Evolutionary conservation across 2,329 filamentous ascomycete species (phyloP).

Genomic region (Grosmannia serpens): DNA sequence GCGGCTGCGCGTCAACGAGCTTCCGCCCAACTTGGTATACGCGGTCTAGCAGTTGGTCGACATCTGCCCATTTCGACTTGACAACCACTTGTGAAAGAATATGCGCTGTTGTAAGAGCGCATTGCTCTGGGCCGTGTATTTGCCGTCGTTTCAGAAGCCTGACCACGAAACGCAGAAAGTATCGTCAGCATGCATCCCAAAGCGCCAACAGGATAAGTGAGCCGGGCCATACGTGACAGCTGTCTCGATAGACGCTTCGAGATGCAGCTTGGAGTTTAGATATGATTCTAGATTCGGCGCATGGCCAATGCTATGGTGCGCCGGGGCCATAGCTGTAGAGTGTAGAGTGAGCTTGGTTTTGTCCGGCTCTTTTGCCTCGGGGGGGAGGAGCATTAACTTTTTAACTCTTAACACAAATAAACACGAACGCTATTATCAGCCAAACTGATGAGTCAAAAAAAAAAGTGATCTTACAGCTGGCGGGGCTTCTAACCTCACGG

Average conservation of each 20-base stretch:
- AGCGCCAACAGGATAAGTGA: not conserved
- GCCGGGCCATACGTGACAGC: conserved; percentile 57
- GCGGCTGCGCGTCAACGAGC: conserved; percentile 72
- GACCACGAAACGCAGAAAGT: not conserved
- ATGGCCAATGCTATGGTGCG: conserved; percentile 33
- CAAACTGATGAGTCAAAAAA: too few species aligned
- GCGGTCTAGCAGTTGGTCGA: conserved; percentile 66
- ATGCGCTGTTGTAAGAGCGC: conserved; percentile 82
- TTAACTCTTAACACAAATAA: not conserved
- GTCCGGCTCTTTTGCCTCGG: not conserved
- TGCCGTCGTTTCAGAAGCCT: conserved; percentile 85
- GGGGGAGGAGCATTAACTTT: not conserved
- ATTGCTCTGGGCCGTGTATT: conserved; percentile 76
- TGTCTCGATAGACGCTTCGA: conserved; percentile 74
- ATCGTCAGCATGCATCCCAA: not conserved
- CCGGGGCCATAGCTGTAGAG: conserved; percentile 38
- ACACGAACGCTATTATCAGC: not conserved
- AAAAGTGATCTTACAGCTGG: too few species aligned
- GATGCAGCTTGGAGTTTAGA: conserved; percentile 50
- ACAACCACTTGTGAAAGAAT: conserved; percentile 80
- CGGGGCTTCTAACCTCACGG: too few species aligned
- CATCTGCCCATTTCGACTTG: conserved; percentile 65
- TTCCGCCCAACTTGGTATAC: conserved; percentile 69
- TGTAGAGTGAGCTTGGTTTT: not conserved
- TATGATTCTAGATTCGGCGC: conserved; percentile 70